Percentiles rank a stretch among this genome's conserved stretches.
phyloP scores from a whole-genome alignment of 169 alveolate species.

The Plasmodium malariae region DNA sequence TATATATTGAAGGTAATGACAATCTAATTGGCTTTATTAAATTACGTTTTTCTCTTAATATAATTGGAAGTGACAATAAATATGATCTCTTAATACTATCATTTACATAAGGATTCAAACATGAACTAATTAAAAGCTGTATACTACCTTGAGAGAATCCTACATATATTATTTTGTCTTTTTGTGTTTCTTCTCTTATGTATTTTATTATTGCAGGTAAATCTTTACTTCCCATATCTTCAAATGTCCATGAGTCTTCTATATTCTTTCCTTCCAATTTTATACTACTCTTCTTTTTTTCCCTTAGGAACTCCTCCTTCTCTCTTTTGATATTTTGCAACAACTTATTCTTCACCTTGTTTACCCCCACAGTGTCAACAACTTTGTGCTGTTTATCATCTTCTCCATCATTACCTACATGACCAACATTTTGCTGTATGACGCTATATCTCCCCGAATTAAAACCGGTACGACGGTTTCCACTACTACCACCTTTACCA shows the following conservation, averaged over 20 bases:
- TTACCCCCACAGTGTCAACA: not conserved
- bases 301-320: not conserved
- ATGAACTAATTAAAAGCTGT: conserved; percentile 18
- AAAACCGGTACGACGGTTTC: not conserved
- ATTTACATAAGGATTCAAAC: conserved; percentile 23
- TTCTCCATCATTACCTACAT: not conserved
- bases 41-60: not conserved
- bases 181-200: conserved; percentile 29
- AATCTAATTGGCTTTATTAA: conserved; percentile 1
- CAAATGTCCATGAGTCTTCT: conserved; percentile 34
- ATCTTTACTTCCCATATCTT: conserved; percentile 61
- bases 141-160: conserved; percentile 71
- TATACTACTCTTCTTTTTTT: not conserved
- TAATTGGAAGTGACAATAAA: conserved; percentile 42
- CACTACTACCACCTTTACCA: not conserved
- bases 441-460: not conserved
- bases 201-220: conserved; percentile 48
- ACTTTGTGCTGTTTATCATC: not conserved
- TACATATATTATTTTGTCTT: conserved; percentile 44
- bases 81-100: conserved; percentile 29
- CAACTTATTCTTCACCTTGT: not conserved
- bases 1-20: not conserved
- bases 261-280: not conserved
- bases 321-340: not conserved
- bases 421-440: no score